Evolutionary conservation across 495 filamentous ascomycete species (phyloP).

Genomic region (Aspergillus cavernicola): DNA sequence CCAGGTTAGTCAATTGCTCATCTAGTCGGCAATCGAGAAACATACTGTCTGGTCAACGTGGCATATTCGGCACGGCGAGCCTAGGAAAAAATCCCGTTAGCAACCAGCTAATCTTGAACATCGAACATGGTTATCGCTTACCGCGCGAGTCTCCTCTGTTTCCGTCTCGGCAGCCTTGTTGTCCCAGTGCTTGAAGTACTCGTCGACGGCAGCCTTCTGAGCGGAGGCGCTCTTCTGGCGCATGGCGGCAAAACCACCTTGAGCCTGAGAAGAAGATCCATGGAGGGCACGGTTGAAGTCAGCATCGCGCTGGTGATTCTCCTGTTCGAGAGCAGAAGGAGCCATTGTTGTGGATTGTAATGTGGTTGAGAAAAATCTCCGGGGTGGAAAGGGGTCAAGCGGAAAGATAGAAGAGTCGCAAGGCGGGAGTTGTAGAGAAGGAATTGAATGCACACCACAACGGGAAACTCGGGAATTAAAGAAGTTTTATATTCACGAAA

Average conservation of each 20-base stretch:
- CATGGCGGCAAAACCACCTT: conserved; percentile 78
- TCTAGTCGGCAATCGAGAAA: conserved; percentile 12
- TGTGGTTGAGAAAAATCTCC: conserved; percentile 13
- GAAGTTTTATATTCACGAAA: conserved; percentile 1
- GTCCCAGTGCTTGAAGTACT: conserved; percentile 99
- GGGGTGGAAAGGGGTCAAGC: conserved; percentile 10
- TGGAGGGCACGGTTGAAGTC: conserved; percentile 91
- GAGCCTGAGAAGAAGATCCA: conserved; percentile 70
- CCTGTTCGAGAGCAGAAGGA: conserved; percentile 69
- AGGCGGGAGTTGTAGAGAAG: neutral
- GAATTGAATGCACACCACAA: neutral
- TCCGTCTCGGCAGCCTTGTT: conserved; percentile 77
- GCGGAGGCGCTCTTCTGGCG: conserved; percentile 76
- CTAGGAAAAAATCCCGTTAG: conserved; percentile 31
- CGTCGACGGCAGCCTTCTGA: conserved; percentile 85
- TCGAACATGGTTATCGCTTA: conserved; percentile 27
- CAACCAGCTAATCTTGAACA: too few relatives aligned
- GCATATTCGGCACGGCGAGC: conserved; percentile 88
- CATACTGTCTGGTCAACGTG: conserved; percentile 89
- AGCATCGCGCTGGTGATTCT: conserved; percentile 87
- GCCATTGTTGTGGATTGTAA: conserved; percentile 55
- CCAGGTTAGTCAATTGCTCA: conserved; percentile 15
- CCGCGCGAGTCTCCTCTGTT: conserved; percentile 77
- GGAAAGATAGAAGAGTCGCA: neutral
- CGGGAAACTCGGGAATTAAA: neutral